Evolutionary conservation across 768 basidiomycete species (phyloP).

Genomic region (Leccinum truebloodii): DNA sequence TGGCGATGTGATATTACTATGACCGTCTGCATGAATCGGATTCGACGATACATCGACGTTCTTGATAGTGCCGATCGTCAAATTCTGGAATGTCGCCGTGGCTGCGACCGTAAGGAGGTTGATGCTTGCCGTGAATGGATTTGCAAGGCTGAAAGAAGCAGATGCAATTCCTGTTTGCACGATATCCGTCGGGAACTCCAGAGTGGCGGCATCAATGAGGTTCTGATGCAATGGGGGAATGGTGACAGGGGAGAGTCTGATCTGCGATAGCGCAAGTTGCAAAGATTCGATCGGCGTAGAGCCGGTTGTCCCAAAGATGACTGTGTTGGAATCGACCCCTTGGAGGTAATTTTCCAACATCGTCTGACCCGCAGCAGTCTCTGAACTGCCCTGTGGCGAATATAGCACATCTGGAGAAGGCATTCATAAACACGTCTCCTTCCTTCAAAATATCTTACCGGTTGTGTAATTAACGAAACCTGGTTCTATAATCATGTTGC

Average conservation of each 20-base stretch:
- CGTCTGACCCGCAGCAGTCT: conserved; percentile 49
- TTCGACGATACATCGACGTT: conserved; percentile 52
- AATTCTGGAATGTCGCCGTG: conserved; percentile 52
- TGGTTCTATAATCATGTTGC: conserved; percentile 56
- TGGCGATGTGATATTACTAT: conserved; percentile 57
- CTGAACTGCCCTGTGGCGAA: conserved; percentile 53
- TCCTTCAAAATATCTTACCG: conserved; percentile 30
- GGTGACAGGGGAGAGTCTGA: conserved; percentile 57
- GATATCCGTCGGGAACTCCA: conserved; percentile 64
- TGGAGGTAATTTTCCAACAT: conserved; percentile 72
- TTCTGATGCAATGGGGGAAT: conserved; percentile 67
- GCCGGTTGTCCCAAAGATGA: conserved; percentile 53
- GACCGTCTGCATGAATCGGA: conserved; percentile 61
- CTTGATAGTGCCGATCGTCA: conserved; percentile 61
- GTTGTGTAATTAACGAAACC: conserved; percentile 59
- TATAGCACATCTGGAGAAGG: conserved; percentile 53
- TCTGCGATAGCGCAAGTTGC: conserved; percentile 58
- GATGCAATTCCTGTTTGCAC: conserved; percentile 59
- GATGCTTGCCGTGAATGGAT: conserved; percentile 75
- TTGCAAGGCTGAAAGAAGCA: conserved; percentile 56
- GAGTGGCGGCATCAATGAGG: conserved; percentile 53
- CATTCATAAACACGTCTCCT: conserved; percentile 4
- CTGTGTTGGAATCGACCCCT: conserved; percentile 54
- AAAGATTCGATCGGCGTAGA: conserved; percentile 65
- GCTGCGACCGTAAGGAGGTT: conserved; percentile 58